Evolutionary conservation across 1,284 basidiomycete species (phyloP).

Genomic region (Sparassis latifolia): DNA sequence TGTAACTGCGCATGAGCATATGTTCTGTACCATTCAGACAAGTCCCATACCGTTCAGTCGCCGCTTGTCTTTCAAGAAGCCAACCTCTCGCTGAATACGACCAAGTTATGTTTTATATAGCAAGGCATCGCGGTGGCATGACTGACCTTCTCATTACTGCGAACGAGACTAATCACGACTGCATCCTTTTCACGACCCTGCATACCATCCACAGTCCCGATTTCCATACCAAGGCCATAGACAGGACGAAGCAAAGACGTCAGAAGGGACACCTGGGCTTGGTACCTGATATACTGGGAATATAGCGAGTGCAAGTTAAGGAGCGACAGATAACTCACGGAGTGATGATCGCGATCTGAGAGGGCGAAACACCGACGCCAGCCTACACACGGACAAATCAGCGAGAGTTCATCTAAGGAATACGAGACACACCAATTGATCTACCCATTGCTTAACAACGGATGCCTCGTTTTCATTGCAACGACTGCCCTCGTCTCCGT

Average conservation of each 20-base stretch:
- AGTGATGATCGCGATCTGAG: slow-evolving; percentile 86
- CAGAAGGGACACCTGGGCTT: slow-evolving; percentile 84
- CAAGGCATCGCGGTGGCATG: background rate
- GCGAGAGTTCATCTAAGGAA: no score
- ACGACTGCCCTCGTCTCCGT: slow-evolving; percentile 77
- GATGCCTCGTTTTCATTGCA: slow-evolving; percentile 92
- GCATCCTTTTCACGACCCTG: slow-evolving; percentile 92
- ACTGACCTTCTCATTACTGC: slow-evolving; percentile 75
- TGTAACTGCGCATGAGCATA: slow-evolving; percentile 18
- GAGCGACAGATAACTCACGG: slow-evolving; percentile 46
- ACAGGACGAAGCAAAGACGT: slow-evolving; percentile 63
- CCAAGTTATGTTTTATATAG: background rate
- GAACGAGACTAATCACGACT: slow-evolving; percentile 81
- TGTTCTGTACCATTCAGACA: background rate
- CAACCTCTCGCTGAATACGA: slow-evolving; percentile 70
- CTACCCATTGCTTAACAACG: slow-evolving; percentile 79
- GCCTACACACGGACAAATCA: slow-evolving; percentile 37
- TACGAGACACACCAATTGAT: slow-evolving; percentile 55
- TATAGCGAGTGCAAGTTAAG: background rate
- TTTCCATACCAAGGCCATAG: slow-evolving; percentile 71
- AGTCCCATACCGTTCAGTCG: slow-evolving; percentile 69
- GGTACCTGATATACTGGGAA: slow-evolving; percentile 44
- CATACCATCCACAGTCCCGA: slow-evolving; percentile 90
- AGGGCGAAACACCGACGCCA: slow-evolving; percentile 59
- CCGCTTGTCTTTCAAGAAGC: slow-evolving; percentile 87